Percentiles rank a stretch among this genome's conserved stretches.
Conservation (phyloP, 768 basidiomycete genomes). For the Suillus americanus region DNA sequence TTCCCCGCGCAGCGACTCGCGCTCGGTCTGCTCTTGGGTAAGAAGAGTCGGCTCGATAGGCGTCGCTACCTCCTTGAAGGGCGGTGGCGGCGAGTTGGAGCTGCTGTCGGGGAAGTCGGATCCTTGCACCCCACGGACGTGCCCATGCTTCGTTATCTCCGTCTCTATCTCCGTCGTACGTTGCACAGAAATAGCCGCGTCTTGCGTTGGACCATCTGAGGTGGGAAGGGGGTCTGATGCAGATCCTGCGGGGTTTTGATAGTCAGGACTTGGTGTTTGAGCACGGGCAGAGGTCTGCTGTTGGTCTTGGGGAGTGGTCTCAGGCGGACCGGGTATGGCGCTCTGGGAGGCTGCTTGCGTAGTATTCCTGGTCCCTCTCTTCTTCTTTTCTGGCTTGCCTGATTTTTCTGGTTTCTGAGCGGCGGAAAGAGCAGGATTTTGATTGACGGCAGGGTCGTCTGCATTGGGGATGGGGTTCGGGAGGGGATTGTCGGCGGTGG, state of each 20-base stretch:
- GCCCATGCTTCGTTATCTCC: not conserved
- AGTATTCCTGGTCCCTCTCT: not conserved
- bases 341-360: not conserved
- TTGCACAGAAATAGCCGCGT: constrained; percentile 6
- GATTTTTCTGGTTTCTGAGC: not conserved
- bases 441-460: not conserved
- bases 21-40: constrained; percentile 1
- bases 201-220: not conserved
- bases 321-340: constrained; percentile 2
- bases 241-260: not conserved
- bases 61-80: constrained; percentile 23
- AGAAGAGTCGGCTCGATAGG: constrained; percentile 1
- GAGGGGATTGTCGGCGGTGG: constrained; percentile 9
- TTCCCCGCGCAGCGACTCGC: not conserved
- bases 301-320: constrained; percentile 2
- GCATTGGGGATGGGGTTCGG: not conserved
- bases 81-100: constrained; percentile 24
- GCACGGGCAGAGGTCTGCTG: not conserved
- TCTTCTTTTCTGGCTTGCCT: not conserved
- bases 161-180: not conserved
- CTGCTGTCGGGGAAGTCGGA: constrained; percentile 1
- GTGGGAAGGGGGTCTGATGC: not conserved
- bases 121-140: not conserved
- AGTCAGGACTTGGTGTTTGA: not conserved
- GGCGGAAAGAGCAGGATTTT: not conserved